Percentiles rank a stretch among this genome's conserved stretches.
These are phyloP conservation scores for Aaosphaeria pasadenensis DNA, from an alignment of 2,329 filamentous ascomycete species.

Conservation along the genomic window DNA sequence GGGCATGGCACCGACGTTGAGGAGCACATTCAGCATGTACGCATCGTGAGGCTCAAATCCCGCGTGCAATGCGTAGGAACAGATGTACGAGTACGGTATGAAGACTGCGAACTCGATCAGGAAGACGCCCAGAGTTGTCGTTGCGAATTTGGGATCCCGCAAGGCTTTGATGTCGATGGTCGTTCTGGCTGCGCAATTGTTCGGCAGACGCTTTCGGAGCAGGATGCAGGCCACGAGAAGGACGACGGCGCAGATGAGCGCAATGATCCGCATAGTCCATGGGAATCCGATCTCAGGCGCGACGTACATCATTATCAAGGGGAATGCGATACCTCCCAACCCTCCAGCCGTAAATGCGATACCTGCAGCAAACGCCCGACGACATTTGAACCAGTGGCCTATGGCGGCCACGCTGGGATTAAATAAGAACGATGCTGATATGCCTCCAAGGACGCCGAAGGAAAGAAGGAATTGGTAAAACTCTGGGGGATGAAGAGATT, in stretches of 20 bases:
- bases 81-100: conserved; percentile 53
- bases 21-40: conserved; percentile 42
- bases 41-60: conserved; percentile 11
- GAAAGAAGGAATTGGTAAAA: conserved; percentile 46
- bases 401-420: conserved; percentile 37
- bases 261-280: conserved; percentile 61
- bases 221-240: conserved; percentile 25
- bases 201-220: conserved; percentile 49
- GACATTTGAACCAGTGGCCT: conserved; percentile 41
- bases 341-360: conserved; percentile 40
- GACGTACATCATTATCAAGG: conserved; percentile 53
- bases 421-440: conserved; percentile 39
- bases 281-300: conserved; percentile 56
- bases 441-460: conserved; percentile 42
- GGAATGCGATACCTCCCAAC: conserved; percentile 51
- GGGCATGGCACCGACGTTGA: conserved; percentile 47
- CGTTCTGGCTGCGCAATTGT: conserved; percentile 29
- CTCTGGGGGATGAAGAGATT: conserved; percentile 8
- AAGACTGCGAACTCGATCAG: conserved; percentile 62
- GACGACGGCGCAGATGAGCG: conserved; percentile 53
- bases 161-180: conserved; percentile 34
- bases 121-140: conserved; percentile 21
- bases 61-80: conserved; percentile 43
- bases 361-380: conserved; percentile 39
- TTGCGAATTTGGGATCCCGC: conserved; percentile 18